Evolutionary conservation across 1,139 yeast species (phyloP).

Genomic region (Hyphopichia buzzinii): DNA sequence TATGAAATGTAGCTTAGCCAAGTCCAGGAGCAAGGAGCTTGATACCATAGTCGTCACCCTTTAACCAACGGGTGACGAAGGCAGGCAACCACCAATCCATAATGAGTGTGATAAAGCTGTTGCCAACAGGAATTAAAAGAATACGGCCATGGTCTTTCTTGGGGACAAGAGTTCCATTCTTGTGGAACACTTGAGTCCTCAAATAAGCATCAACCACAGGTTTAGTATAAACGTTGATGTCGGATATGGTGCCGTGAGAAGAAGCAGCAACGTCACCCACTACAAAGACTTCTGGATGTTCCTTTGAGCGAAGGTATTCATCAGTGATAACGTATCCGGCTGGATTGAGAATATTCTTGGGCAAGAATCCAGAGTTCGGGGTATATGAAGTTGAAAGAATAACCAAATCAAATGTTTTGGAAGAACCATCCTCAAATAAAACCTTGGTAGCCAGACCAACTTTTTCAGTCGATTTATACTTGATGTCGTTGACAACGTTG

Average conservation of each 20-base stretch:
- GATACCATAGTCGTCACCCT: conserved; percentile 23
- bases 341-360: conserved; percentile 12
- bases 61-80: conserved; percentile 25
- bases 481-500: conserved; percentile 21
- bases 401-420: conserved; percentile 23
- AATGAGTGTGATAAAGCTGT: conserved; percentile 34
- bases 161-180: conserved; percentile 11
- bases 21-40: too few relatives aligned
- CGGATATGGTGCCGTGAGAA: conserved; percentile 21
- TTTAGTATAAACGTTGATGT: conserved; percentile 23
- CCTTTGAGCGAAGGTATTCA: conserved; percentile 20
- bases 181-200: conserved; percentile 15
- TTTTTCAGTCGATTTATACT: conserved; percentile 8
- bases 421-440: conserved; percentile 15
- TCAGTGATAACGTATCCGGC: conserved; percentile 25
- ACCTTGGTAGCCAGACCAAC: conserved; percentile 6
- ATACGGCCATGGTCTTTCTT: conserved; percentile 11
- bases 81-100: conserved; percentile 29
- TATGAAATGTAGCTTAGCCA: too few relatives aligned
- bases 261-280: conserved; percentile 32
- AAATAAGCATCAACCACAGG: conserved; percentile 14
- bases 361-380: conserved; percentile 12
- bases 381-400: conserved; percentile 27
- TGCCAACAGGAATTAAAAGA: conserved; percentile 28
- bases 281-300: conserved; percentile 25